Evolutionary conservation across 2,329 filamentous ascomycete species (phyloP).

Genomic region (Calonectria henricotiae): DNA sequence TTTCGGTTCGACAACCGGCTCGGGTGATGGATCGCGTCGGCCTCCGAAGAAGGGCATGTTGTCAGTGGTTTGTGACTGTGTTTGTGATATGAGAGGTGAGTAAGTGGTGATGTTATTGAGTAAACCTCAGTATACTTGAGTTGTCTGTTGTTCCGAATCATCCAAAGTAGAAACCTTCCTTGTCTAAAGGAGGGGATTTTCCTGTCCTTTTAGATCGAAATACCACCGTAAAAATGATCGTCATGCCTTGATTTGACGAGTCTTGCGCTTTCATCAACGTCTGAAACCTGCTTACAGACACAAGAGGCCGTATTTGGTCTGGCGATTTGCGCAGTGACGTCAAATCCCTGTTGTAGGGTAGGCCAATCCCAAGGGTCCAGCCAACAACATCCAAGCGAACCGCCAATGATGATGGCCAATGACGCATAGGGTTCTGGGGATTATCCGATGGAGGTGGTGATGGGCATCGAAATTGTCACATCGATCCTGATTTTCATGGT

Average conservation of each 20-base stretch:
- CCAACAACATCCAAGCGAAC: background rate
- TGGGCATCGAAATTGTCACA: slow-evolving; percentile 5
- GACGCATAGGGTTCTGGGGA: slow-evolving; percentile 26
- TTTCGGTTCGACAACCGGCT: slow-evolving; percentile 50
- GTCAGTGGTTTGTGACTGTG: slow-evolving; percentile 8
- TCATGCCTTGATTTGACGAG: background rate
- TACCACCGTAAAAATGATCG: slow-evolving; percentile 16
- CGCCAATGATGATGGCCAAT: slow-evolving; percentile 28
- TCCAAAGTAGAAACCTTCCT: background rate
- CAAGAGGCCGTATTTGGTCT: slow-evolving; percentile 23
- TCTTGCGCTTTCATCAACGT: background rate
- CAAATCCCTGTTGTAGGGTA: slow-evolving; percentile 36
- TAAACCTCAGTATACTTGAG: background rate
- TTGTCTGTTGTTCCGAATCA: background rate
- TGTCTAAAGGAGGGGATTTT: background rate
- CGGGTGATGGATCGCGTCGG: slow-evolving; percentile 51
- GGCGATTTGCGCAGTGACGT: slow-evolving; percentile 46
- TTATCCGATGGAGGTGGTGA: slow-evolving; percentile 20
- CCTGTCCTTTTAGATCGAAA: slow-evolving; percentile 12
- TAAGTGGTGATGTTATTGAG: background rate
- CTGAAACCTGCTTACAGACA: slow-evolving; percentile 35
- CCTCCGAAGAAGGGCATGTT: slow-evolving; percentile 57
- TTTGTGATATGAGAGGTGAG: background rate
- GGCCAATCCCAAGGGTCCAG: slow-evolving; percentile 11
- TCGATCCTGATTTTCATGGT: slow-evolving; percentile 12